Base-by-base conservation (phyloP, 306 rosid species). In the Lupinus albus region DNA sequence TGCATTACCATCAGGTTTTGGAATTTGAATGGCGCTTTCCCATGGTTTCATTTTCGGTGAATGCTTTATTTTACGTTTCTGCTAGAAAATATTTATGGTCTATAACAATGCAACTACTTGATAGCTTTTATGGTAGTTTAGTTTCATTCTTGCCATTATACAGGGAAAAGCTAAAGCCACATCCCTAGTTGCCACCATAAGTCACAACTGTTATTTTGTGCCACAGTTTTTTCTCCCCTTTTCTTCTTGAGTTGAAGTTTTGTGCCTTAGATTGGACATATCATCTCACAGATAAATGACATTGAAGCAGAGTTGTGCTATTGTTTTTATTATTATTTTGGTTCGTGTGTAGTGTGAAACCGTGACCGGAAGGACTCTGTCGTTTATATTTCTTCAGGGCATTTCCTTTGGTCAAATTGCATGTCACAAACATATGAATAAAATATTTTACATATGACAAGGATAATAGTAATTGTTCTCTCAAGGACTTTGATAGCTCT, bases 391-490 rank as follows among this genome's bases (percentile, higher is more conserved):
- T 45, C 28, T 39, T 6, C 9, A n/a, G 48, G 16, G 65, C 41
- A 60, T 59, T 59, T 32, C 41, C 66, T 30, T 41, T 15, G 63
- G 53, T 61, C 64, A 67, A 51, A 51, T 72, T 46, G 21, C 13
- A 9, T 59, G 32, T 36, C 65, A 9, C 11, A 42, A 46, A 42
- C 11, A 11, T 11, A 38, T 17, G 21, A 60, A 14, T 13, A 52
- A 2, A 25, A 13, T 30, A 25, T 68, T 54, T 59, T 46, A 42
- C 64, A 8, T 57, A 16, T 25, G 48, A 41, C 25, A 20, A 51
- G 12, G 21, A 20, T 44, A 11, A 51, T 9, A 1, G 35, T 39
- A 39, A 20, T 50, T 74, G 50, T 60, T 71, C 60, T 57, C 42
- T 17, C 4, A 25, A 25, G 30, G 2, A 25, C 1, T 2, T 25